Percentiles rank a stretch among this genome's conserved stretches.
Conservation (phyloP, 179 eudicot species). For the Spinacia oleracea region DNA sequence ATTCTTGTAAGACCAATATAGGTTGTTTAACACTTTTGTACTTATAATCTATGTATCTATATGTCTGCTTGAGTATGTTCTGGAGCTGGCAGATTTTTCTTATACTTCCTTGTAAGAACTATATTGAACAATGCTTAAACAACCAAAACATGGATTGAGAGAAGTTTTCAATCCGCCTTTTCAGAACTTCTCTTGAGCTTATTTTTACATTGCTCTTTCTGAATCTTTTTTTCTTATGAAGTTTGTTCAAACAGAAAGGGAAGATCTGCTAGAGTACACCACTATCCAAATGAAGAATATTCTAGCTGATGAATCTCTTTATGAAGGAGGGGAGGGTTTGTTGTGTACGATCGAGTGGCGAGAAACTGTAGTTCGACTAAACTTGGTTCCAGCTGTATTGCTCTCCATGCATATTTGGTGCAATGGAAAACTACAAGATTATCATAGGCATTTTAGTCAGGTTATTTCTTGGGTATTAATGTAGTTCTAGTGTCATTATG, state of each 20-base stretch:
- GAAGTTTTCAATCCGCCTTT: background rate
- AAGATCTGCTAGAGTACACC: conserved; percentile 57
- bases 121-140: background rate
- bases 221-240: conserved; percentile 37
- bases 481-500: background rate
- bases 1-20: background rate
- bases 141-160: background rate
- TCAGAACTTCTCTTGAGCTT: background rate
- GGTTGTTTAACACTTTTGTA: background rate
- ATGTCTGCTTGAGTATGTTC: background rate
- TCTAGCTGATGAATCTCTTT: conserved; percentile 38
- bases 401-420: conserved; percentile 71
- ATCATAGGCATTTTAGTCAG: conserved; percentile 78
- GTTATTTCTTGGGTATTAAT: conserved; percentile 34
- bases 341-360: conserved; percentile 45
- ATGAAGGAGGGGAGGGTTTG: conserved; percentile 45
- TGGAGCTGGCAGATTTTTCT: background rate
- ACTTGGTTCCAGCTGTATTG: conserved; percentile 59
- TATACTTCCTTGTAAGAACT: background rate
- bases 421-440: conserved; percentile 66
- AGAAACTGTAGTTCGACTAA: conserved; percentile 42
- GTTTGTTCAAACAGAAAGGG: conserved; percentile 74
- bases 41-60: background rate
- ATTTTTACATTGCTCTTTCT: background rate
- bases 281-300: conserved; percentile 53